Evolutionary conservation across 2,329 filamentous ascomycete genomes (phyloP).

Genomic region (Cytospora paraplurivora): DNA sequence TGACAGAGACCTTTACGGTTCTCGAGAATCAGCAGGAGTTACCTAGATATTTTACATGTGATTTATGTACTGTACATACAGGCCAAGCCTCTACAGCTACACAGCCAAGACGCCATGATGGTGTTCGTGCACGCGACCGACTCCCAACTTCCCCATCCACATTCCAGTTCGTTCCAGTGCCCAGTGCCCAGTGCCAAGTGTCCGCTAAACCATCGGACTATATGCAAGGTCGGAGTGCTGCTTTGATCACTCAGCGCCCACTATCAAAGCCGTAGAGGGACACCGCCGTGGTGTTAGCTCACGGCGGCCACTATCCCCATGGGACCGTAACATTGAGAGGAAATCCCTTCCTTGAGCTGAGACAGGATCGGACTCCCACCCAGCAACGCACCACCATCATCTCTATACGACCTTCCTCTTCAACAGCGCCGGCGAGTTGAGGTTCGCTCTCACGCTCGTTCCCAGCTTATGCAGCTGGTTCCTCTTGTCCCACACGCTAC

Average conservation of each 20-base stretch:
- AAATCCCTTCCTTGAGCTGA: neutral
- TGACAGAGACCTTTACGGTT: no score
- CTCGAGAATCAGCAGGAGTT: neutral
- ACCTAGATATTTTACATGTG: neutral
- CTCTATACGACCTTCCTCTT: conserved; percentile 38
- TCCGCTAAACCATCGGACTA: neutral
- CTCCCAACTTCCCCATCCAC: neutral
- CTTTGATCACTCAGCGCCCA: neutral
- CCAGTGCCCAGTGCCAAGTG: no score
- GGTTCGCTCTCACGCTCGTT: conserved; percentile 76
- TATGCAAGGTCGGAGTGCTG: neutral
- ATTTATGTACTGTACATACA: neutral
- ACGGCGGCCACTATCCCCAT: neutral
- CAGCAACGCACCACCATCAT: neutral
- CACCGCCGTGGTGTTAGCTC: neutral
- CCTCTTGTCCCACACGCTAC: conserved; percentile 81
- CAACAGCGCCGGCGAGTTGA: conserved; percentile 43
- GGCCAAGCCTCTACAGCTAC: neutral
- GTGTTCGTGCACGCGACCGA: neutral
- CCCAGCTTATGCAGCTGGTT: conserved; percentile 77
- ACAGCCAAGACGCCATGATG: neutral
- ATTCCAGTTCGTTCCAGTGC: neutral
- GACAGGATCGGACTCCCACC: neutral
- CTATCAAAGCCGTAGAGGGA: neutral
- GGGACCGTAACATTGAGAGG: neutral